phyloP scores from a whole-genome alignment of 208 protist species.

The Leishmania martiniquensis region DNA sequence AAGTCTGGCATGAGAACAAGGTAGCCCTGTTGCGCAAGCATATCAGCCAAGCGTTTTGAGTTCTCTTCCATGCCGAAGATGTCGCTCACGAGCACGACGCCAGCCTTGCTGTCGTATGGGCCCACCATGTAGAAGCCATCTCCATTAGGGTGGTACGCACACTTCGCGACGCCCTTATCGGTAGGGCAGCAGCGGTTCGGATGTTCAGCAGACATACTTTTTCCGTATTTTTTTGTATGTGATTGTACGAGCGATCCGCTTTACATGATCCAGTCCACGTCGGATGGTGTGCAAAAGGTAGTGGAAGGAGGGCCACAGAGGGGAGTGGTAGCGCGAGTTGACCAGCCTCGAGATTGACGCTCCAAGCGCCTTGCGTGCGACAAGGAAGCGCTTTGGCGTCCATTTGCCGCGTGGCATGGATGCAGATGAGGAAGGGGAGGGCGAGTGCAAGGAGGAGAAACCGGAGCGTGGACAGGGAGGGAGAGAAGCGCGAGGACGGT shows the following conservation, averaged over 20 bases:
- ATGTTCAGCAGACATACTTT: conserved; percentile 11
- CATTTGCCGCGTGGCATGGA: neutral
- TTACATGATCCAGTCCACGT: neutral
- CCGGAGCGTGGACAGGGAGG: neutral
- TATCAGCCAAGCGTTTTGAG: conserved; percentile 50
- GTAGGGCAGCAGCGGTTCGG: conserved; percentile 53
- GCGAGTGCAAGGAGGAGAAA: neutral
- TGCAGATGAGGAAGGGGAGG: neutral
- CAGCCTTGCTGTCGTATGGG: conserved; percentile 38
- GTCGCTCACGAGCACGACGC: conserved; percentile 52
- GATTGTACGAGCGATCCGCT: neutral
- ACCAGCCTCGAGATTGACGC: too few relatives aligned
- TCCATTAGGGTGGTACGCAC: conserved; percentile 28
- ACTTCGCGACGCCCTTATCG: conserved; percentile 27
- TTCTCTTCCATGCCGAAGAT: conserved; percentile 62
- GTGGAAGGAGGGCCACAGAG: too few relatives aligned
- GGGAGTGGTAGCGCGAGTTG: too few relatives aligned
- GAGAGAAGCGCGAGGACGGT: neutral
- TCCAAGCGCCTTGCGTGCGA: too few relatives aligned
- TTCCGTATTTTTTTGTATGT: neutral
- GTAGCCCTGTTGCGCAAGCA: conserved; percentile 46
- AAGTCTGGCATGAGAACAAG: conserved; percentile 71
- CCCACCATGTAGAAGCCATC: conserved; percentile 51
- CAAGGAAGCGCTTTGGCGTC: too few relatives aligned
- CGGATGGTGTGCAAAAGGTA: neutral